Evolutionary conservation across 2,329 filamentous ascomycete species (phyloP).

Genomic region (Mariannaea sp.): DNA sequence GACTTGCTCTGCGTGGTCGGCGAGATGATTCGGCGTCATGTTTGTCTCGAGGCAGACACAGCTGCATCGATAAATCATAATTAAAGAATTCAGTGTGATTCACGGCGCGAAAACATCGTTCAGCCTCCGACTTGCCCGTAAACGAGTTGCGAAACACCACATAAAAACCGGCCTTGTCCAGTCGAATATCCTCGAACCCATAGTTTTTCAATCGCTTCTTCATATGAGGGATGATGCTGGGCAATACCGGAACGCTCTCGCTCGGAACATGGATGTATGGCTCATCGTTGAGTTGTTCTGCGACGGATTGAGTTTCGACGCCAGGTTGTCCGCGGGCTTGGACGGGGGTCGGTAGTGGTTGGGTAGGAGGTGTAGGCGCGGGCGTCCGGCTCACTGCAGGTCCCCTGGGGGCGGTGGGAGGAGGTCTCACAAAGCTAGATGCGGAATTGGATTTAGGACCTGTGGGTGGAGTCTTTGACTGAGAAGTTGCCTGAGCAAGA

Average conservation of each 20-base stretch:
- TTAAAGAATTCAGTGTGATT: conserved; percentile 88
- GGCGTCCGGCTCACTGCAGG: conserved; percentile 64
- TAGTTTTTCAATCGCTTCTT: conserved; percentile 87
- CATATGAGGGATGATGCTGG: conserved; percentile 85
- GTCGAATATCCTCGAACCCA: conserved; percentile 78
- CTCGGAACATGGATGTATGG: conserved; percentile 93
- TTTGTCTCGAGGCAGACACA: conserved; percentile 50
- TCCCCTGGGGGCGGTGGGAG: conserved; percentile 85
- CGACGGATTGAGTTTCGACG: conserved; percentile 69
- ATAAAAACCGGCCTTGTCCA: conserved; percentile 87
- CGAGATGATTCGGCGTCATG: conserved; percentile 34
- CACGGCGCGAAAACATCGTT: conserved; percentile 77
- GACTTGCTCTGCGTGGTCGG: conserved; percentile 41
- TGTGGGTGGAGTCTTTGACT: conserved; percentile 44
- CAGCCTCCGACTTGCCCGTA: conserved; percentile 77
- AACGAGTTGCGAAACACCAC: conserved; percentile 84
- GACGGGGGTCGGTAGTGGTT: conserved; percentile 38
- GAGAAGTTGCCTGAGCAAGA: conserved; percentile 37
- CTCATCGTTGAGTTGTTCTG: conserved; percentile 72
- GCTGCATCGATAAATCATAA: conserved; percentile 89
- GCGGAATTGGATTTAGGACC: conserved; percentile 43
- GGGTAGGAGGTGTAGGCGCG: conserved; percentile 34
- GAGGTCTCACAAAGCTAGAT: conserved; percentile 53
- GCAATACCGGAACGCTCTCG: conserved; percentile 83
- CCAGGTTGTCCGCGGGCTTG: conserved; percentile 48